Percentiles rank a stretch among this genome's conserved stretches.
These are phyloP conservation scores for Cystobasidiaceae sp. DNA, from an alignment of 1,284 basidiomycete genomes.

Conservation along the genomic window DNA sequence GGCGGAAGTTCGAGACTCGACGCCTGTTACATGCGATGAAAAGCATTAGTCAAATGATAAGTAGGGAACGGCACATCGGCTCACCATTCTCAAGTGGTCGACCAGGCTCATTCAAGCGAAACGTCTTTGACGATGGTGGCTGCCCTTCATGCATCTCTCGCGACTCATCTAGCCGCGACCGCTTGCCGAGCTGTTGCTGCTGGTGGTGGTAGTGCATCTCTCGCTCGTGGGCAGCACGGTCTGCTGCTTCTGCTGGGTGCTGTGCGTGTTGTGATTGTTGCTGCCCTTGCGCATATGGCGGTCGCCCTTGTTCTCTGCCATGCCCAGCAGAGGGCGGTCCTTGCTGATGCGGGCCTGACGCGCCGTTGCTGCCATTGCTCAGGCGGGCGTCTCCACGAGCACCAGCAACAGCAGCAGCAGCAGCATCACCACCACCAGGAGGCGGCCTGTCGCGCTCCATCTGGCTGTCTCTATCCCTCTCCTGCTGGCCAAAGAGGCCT, in stretches of 20 bases:
- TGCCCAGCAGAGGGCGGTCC: too few species aligned
- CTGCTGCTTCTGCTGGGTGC: not conserved
- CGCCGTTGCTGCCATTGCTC: slow-evolving; percentile 4
- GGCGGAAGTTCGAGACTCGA: slow-evolving; percentile 18
- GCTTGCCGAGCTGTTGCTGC: slow-evolving; percentile 21
- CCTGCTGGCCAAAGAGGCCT: slow-evolving; percentile 26
- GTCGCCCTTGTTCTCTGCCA: too few species aligned
- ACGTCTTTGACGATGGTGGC: slow-evolving; percentile 13
- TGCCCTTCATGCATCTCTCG: slow-evolving; percentile 5
- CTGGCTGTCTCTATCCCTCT: not conserved
- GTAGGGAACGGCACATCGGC: not conserved
- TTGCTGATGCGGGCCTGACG: slow-evolving; percentile 1
- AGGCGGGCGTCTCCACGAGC: not conserved
- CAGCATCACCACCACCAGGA: not conserved
- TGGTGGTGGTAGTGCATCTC: slow-evolving; percentile 3
- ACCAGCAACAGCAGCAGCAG: not conserved
- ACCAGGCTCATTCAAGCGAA: not conserved
- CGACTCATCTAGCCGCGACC: slow-evolving; percentile 13
- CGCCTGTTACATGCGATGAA: not conserved
- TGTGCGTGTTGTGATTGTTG: not conserved
- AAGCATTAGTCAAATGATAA: not conserved
- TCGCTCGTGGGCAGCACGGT: not conserved
- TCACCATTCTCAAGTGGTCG: slow-evolving; percentile 9
- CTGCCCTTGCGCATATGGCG: not conserved
- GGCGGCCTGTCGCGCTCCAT: not conserved